phyloP scores from a whole-genome alignment of 352 stramenopile species.

The Phytophthora palmivora region DNA sequence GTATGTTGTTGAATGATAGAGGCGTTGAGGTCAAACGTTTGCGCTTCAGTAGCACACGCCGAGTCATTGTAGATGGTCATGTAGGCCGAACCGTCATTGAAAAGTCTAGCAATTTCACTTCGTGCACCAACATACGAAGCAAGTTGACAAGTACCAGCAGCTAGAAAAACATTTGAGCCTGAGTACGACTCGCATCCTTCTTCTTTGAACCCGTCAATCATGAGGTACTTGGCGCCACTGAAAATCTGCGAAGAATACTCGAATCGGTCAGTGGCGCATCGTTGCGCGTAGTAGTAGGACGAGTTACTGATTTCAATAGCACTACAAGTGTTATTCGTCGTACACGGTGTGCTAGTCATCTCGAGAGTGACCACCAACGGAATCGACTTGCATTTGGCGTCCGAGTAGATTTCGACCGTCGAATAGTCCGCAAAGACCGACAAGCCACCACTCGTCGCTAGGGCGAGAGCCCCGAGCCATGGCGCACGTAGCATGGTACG shows the following conservation, averaged over 20 bases:
- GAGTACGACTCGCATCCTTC: conserved; percentile 31
- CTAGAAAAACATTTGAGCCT: conserved; percentile 42
- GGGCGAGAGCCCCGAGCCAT: conserved; percentile 36
- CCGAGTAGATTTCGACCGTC: conserved; percentile 46
- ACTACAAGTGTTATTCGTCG: conserved; percentile 29
- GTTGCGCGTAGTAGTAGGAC: conserved; percentile 46
- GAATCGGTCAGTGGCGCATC: conserved; percentile 38
- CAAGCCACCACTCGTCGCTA: conserved; percentile 23
- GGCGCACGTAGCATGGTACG: conserved; percentile 31
- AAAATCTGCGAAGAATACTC: conserved; percentile 42
- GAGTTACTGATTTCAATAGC: conserved; percentile 43
- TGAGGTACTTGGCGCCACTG: conserved; percentile 45
- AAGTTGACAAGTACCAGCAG: conserved; percentile 43
- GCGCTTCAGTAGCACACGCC: conserved; percentile 34
- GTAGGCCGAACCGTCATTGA: conserved; percentile 45
- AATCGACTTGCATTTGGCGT: conserved; percentile 42
- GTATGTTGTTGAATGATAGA: conserved; percentile 29
- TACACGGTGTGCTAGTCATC: conserved; percentile 25
- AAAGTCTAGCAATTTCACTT: conserved; percentile 43
- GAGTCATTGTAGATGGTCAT: conserved; percentile 55
- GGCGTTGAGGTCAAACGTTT: conserved; percentile 38
- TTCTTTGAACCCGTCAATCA: conserved; percentile 44
- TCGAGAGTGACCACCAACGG: conserved; percentile 43
- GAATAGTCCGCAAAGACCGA: conserved; percentile 30
- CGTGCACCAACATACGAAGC: conserved; percentile 41